Evolutionary conservation across 1,139 yeast species (phyloP).

Genomic region (Yamadazyma taylorii): DNA sequence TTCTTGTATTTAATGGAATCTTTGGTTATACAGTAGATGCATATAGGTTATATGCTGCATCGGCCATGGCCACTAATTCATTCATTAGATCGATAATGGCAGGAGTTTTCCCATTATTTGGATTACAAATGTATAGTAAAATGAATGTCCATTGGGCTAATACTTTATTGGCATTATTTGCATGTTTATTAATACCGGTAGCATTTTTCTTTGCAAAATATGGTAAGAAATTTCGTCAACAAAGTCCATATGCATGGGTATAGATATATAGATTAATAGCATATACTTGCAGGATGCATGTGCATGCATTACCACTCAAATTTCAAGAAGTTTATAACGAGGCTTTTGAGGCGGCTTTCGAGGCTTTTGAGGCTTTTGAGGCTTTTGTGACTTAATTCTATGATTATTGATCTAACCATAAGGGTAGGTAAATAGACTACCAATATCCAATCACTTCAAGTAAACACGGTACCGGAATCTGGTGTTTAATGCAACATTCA

Average conservation of each 20-base stretch:
- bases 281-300: too few relatives aligned
- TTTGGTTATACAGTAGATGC: constrained; percentile 43
- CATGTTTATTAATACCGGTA: constrained; percentile 34
- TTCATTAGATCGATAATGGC: constrained; percentile 39
- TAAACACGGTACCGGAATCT: too few relatives aligned
- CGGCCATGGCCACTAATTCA: constrained; percentile 43
- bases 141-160: constrained; percentile 45
- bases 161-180: constrained; percentile 36
- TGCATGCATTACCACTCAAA: too few relatives aligned
- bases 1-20: constrained; percentile 40
- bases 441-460: too few relatives aligned
- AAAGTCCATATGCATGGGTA: constrained; percentile 27
- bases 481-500: too few relatives aligned
- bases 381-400: too few relatives aligned
- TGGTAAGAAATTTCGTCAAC: constrained; percentile 31
- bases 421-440: too few relatives aligned
- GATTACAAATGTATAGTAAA: constrained; percentile 34
- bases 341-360: too few relatives aligned
- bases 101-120: constrained; percentile 41
- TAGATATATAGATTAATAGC: constrained; percentile 2
- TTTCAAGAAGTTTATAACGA: too few relatives aligned
- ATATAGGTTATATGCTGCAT: constrained; percentile 40
- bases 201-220: constrained; percentile 37
- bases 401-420: too few relatives aligned
- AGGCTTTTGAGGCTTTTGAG: too few relatives aligned